These are phyloP conservation scores for Venturiaceae sp. DNA, from an alignment of 2,329 filamentous ascomycete species.

Conservation along the genomic window DNA sequence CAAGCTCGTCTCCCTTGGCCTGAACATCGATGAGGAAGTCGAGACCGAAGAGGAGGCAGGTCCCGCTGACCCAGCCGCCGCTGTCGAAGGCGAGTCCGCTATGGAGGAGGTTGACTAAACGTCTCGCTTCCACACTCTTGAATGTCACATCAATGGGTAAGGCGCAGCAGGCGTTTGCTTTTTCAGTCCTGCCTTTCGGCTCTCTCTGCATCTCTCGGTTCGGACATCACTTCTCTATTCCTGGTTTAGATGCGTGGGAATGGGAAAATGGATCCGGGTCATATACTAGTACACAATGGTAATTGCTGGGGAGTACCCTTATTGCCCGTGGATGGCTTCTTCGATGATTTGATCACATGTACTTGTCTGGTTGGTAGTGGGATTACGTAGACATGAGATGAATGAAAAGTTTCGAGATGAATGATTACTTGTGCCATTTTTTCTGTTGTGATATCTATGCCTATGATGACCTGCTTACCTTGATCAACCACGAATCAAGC, in stretches of 20 bases:
- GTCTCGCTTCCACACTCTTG: background rate
- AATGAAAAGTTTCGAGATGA: background rate
- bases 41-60: constrained; percentile 53
- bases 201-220: background rate
- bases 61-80: constrained; percentile 43
- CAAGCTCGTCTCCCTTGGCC: constrained; percentile 95
- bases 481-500: no score
- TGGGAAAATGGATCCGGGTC: background rate
- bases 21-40: constrained; percentile 93
- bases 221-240: background rate
- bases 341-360: background rate
- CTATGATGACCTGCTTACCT: no score
- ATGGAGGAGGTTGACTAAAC: constrained; percentile 99
- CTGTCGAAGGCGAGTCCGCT: constrained; percentile 71
- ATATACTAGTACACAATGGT: background rate
- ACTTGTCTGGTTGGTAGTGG: background rate
- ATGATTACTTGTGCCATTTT: background rate
- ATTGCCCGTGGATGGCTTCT: background rate
- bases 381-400: background rate
- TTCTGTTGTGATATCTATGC: background rate
- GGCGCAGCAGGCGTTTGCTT: constrained; percentile 3
- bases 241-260: background rate
- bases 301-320: background rate
- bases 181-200: background rate
- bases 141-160: background rate